Base-by-base conservation (phyloP, 805 yeast genomes). In the Sugiyamaella marilandica region DNA sequence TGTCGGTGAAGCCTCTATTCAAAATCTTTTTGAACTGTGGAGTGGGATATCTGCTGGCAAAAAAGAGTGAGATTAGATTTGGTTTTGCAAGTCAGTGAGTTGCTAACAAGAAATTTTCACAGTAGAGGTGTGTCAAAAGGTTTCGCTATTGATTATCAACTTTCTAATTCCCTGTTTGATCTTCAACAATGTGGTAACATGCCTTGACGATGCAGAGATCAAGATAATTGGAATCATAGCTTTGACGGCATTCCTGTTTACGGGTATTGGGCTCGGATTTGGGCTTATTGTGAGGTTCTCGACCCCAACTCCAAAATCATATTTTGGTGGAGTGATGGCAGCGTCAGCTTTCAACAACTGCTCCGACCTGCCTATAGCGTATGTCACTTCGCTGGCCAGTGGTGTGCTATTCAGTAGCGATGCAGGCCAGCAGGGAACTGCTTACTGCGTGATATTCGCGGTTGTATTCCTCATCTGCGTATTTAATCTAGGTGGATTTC, bases 281-380 rank as follows among this genome's bases (percentile, higher is more conserved):
- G 74, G 71, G 2, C 43, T 74, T 1, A 5, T 79, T 0, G 68
- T 75, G 0, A 71, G 77, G 29, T 58, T 75, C 21, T 59, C 75
- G 0, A 75, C 87, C 2, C 82, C 82, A 4, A 79, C 81, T 4
- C 95, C 96, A 2, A 77, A 76, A 54, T 69, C 77, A 36, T 88
- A 95, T 92, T 70, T 77, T 24, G 94, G 95, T 50, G 95, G 96
- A 0, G 64, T 84, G 16, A 56, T 85, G 5, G 76, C 84, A 29
- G 88, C 86, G 9, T 89, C 92, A 0, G 72, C 85, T 31, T 80
- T 87, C 62, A 91, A 90, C 43, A 88, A 88, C 63, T 81, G 85
- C 43, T 80, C 90, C 13, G 96, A 88, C 69, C 73, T 88, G 52
- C 96, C 96, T 0, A 85, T 88, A 59, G 95, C 96, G 0, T 89